phyloP scores from a whole-genome alignment of 441 rosid genomes.

The Biscutella laevigata region DNA sequence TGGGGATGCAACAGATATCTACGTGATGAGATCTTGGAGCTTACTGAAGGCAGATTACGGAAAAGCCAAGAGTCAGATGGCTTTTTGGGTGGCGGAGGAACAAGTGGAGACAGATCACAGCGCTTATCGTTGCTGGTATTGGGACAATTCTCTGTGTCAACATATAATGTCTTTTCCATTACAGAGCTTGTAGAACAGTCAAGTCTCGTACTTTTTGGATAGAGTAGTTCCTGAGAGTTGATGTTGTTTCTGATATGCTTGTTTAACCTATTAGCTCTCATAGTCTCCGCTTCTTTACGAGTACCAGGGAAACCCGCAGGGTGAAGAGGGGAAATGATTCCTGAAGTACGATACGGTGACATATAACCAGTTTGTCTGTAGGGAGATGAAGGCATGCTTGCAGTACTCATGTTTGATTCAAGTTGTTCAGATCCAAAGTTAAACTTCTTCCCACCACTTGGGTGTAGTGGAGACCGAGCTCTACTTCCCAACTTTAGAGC shows the following conservation, averaged over 20 bases:
- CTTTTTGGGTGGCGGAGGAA: constrained; percentile 56
- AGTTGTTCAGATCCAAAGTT: constrained; percentile 34
- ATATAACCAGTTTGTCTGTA: constrained; percentile 40
- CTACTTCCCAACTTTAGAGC: constrained; percentile 31
- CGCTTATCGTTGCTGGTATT: constrained; percentile 7
- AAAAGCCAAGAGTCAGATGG: constrained; percentile 96
- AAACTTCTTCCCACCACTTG: constrained; percentile 31
- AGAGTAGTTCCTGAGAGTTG: constrained; percentile 47
- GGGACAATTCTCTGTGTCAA: constrained; percentile 11
- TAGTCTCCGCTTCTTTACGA: constrained; percentile 49
- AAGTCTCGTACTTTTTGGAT: constrained; percentile 29
- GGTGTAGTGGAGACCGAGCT: constrained; percentile 39
- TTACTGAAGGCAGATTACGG: constrained; percentile 57
- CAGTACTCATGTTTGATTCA: constrained; percentile 15
- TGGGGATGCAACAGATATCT: constrained; percentile 27
- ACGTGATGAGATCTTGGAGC: constrained; percentile 34
- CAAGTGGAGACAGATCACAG: constrained; percentile 30
- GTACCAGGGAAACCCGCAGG: constrained; percentile 43
- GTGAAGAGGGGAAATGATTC: constrained; percentile 45
- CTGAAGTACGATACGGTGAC: constrained; percentile 53
- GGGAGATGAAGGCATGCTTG: constrained; percentile 43
- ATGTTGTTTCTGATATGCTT: constrained; percentile 26
- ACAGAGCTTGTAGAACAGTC: constrained; percentile 36
- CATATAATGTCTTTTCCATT: constrained; percentile 49
- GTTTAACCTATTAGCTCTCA: constrained; percentile 36